Percentiles rank a stretch among this genome's conserved stretches.
phyloP scores from a whole-genome alignment of 1,139 yeast species.

The Taphrina flavorubra region DNA sequence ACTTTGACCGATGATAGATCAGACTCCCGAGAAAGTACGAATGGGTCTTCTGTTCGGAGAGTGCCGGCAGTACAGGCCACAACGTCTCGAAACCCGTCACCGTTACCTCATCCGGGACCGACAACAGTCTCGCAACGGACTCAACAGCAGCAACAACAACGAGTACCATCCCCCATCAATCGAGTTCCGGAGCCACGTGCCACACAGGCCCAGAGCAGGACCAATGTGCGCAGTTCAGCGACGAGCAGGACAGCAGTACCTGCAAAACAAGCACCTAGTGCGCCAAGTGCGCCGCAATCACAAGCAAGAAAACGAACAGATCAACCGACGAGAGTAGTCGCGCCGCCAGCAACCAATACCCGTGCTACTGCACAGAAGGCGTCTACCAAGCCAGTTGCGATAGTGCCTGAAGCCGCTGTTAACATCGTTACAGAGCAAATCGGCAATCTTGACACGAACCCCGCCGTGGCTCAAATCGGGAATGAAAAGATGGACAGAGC shows the following conservation, averaged over 20 bases:
- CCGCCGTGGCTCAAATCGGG: constrained; percentile 32
- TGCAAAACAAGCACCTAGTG: constrained; percentile 19
- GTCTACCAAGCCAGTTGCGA: constrained; percentile 9
- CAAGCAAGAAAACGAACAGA: constrained; percentile 15
- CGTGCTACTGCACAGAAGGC: constrained; percentile 9
- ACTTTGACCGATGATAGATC: constrained; percentile 28
- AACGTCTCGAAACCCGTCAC: constrained; percentile 36
- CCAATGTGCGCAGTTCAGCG: neutral
- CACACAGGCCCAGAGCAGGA: neutral
- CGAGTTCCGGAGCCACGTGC: constrained; percentile 1
- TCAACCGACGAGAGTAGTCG: constrained; percentile 11
- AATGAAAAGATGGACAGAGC: constrained; percentile 40
- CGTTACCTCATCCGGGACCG: constrained; percentile 18
- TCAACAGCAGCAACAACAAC: constrained; percentile 13
- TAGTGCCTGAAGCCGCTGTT: constrained; percentile 9
- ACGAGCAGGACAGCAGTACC: neutral
- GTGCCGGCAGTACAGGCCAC: constrained; percentile 14
- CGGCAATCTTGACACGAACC: neutral
- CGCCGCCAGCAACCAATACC: neutral
- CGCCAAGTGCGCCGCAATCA: neutral
- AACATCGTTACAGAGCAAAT: constrained; percentile 17
- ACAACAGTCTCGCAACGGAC: constrained; percentile 9
- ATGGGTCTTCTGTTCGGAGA: constrained; percentile 19
- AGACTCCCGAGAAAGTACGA: constrained; percentile 10
- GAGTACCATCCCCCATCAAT: constrained; percentile 24